phyloP scores from a whole-genome alignment of 139 green algal genomes.

The Micractinium conductrix region DNA sequence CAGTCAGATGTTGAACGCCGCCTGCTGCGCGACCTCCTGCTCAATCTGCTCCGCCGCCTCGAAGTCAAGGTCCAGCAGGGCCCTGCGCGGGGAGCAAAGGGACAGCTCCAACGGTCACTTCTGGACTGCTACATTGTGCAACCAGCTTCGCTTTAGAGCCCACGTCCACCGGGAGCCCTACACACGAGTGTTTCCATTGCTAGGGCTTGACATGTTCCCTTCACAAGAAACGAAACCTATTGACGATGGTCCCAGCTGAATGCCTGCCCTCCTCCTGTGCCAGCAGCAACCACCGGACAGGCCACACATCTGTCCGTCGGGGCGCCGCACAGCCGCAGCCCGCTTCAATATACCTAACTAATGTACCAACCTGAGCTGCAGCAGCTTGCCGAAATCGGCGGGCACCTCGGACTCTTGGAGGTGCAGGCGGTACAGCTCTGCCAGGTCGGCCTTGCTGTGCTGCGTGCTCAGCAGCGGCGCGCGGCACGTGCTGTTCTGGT shows the following conservation, averaged over 20 bases:
- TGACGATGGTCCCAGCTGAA: neutral
- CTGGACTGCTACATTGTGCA: no score
- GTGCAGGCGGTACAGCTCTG: slow-evolving; percentile 73
- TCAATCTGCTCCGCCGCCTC: slow-evolving; percentile 69
- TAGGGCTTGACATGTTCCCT: no score
- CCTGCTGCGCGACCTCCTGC: slow-evolving; percentile 52
- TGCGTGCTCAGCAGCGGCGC: slow-evolving; percentile 63
- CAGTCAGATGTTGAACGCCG: slow-evolving; percentile 62
- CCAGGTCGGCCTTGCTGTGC: slow-evolving; percentile 43
- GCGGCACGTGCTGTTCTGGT: slow-evolving; percentile 74
- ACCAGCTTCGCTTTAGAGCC: no score
- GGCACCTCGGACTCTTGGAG: slow-evolving; percentile 69
- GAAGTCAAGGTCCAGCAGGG: slow-evolving; percentile 62
- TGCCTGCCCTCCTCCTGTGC: neutral
- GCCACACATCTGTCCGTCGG: no score
- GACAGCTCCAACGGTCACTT: neutral
- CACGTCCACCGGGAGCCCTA: no score
- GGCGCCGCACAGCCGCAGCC: no score
- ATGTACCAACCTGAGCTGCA: slow-evolving; percentile 77
- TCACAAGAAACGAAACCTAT: neutral
- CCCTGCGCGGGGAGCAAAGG: slow-evolving; percentile 38
- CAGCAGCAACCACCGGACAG: no score
- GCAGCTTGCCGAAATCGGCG: slow-evolving; percentile 70
- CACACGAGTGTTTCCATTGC: no score
- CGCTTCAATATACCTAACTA: no score